Evolutionary conservation across 306 rosid genomes (phyloP).

Genomic region (Quercus berberidifolia): DNA sequence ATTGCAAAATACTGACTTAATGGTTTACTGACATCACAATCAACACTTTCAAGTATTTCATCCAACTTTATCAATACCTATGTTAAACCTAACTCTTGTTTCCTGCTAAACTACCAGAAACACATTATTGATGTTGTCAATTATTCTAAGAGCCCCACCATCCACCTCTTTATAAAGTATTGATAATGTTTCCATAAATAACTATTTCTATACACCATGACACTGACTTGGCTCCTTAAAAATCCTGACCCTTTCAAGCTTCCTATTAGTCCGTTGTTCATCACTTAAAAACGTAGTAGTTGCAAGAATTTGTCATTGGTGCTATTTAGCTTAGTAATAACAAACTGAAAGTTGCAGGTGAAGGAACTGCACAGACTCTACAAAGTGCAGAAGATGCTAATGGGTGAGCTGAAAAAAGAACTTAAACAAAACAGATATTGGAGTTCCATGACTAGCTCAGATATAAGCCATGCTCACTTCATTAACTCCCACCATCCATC

Average conservation of each 20-base stretch:
- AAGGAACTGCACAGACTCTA: constrained; percentile 80
- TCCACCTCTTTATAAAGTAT: neutral
- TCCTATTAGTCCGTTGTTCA: neutral
- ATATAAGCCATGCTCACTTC: constrained; percentile 30
- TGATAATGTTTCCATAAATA: neutral
- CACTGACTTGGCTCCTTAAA: neutral
- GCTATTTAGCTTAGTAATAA: constrained; percentile 6
- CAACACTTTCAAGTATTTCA: neutral
- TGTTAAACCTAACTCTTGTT: neutral
- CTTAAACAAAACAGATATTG: constrained; percentile 30
- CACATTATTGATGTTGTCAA: neutral
- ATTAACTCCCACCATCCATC: constrained; percentile 29
- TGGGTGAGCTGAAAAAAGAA: constrained; percentile 58
- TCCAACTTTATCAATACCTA: neutral
- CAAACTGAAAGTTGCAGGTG: constrained; percentile 49
- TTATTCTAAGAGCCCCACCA: constrained; percentile 1
- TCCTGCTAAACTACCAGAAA: neutral
- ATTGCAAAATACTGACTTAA: neutral
- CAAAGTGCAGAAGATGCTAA: constrained; percentile 70
- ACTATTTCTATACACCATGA: neutral
- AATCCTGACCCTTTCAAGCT: neutral
- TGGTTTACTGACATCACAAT: neutral
- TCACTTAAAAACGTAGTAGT: constrained; percentile 8
- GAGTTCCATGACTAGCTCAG: constrained; percentile 35
- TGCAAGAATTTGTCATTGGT: neutral